phyloP scores from a whole-genome alignment of 805 yeast genomes.

The Candida namnaoensis region DNA sequence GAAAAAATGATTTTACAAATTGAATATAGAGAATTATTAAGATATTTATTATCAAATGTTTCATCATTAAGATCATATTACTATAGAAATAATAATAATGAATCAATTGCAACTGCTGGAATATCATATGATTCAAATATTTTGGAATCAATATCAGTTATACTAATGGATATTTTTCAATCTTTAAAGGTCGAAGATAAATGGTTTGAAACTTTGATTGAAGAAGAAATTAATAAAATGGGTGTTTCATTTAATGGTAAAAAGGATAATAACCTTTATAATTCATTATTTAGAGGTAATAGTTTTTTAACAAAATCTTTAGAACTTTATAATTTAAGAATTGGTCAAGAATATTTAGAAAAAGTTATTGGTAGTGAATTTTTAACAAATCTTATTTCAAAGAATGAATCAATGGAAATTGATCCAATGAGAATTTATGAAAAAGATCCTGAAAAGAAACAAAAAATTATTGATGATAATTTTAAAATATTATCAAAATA shows the following conservation, averaged over 20 bases:
- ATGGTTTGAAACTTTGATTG: slow-evolving; percentile 68
- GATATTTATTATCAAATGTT: slow-evolving; percentile 26
- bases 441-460: slow-evolving; percentile 26
- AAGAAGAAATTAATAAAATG: slow-evolving; percentile 46
- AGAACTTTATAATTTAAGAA: slow-evolving; percentile 65
- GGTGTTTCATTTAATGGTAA: slow-evolving; percentile 12
- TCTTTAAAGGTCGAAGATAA: slow-evolving; percentile 56
- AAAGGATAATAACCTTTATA: slow-evolving; percentile 31
- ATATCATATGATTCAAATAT: too few relatives aligned
- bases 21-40: slow-evolving; percentile 43
- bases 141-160: slow-evolving; percentile 46
- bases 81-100: too few relatives aligned
- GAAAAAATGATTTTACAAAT: slow-evolving; percentile 51
- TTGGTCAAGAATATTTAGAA: slow-evolving; percentile 75
- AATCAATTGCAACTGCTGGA: too few relatives aligned
- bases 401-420: slow-evolving; percentile 54
- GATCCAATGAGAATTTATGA: slow-evolving; percentile 57
- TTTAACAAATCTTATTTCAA: slow-evolving; percentile 41
- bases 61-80: slow-evolving; percentile 18
- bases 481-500: slow-evolving; percentile 38
- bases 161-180: slow-evolving; percentile 69
- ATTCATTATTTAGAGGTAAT: slow-evolving; percentile 75
- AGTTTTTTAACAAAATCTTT: slow-evolving; percentile 74
- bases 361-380: slow-evolving; percentile 58
- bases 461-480: slow-evolving; percentile 36